These are phyloP conservation scores for Ustilago shanxiensis DNA, from an alignment of 1,284 basidiomycete species.

Conservation along the genomic window DNA sequence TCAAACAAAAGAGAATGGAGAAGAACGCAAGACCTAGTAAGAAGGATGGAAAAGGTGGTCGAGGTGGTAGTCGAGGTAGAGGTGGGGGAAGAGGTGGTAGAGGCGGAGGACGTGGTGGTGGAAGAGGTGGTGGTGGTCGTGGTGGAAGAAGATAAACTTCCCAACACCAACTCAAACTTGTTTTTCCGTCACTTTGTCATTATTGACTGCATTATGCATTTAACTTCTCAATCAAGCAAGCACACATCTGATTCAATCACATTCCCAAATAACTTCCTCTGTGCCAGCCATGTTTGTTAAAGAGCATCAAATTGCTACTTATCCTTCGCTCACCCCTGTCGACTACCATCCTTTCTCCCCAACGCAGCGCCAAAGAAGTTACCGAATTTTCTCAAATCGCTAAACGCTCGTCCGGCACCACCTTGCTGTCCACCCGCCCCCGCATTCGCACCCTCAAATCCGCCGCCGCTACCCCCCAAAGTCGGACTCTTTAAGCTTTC, in stretches of 20 bases:
- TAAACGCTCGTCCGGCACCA: conserved; percentile 48
- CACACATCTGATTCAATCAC: not conserved
- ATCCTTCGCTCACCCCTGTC: not conserved
- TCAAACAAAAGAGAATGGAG: conserved; percentile 55
- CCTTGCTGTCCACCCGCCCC: conserved; percentile 22
- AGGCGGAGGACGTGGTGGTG: conserved; percentile 10
- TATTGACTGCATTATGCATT: not conserved
- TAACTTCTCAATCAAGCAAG: not conserved
- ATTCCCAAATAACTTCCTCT: not conserved
- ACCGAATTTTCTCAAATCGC: conserved; percentile 63
- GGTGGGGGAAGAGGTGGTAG: conserved; percentile 25
- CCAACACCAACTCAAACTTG: not conserved
- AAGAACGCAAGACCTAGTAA: conserved; percentile 65
- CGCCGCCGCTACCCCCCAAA: not conserved
- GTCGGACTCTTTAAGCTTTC: conserved; percentile 21
- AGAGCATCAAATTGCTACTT: not conserved
- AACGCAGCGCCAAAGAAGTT: conserved; percentile 63
- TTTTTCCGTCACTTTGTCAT: too few relatives aligned
- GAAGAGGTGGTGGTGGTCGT: conserved; percentile 14
- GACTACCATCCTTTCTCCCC: conserved; percentile 47
- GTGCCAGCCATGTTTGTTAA: not conserved
- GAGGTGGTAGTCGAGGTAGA: conserved; percentile 8
- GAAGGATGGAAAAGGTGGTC: conserved; percentile 26
- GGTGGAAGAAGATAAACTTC: too few relatives aligned
- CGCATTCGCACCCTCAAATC: conserved; percentile 19